Evolutionary conservation across 1,139 yeast species (phyloP), one percentile per base, ranked within the genome.

Genomic region (Wickerhamomyces sp.): DNA sequence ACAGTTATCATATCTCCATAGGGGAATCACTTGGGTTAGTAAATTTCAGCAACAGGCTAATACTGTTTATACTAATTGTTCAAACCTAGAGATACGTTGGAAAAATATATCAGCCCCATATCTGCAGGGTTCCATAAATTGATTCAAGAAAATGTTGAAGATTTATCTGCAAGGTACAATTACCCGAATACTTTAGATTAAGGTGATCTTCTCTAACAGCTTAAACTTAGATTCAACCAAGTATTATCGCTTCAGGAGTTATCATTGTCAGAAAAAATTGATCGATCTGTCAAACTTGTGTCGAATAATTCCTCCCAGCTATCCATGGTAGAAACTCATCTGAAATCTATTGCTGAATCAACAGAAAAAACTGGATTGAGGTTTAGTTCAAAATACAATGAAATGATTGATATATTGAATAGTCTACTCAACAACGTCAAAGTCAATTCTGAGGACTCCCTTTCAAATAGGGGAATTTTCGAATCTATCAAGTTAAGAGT

Each of bases 401-500:
- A 35, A 20, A 20, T 37, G 1, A 13, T 12, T n/a, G 31, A 28
- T n/a, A 9, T 30, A 5, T 21, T 35, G 5, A 12, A 9, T 12
- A 6, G 4, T 5, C 9, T n/a, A n/a, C n/a, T 37, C 3, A 35
- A 32, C 13, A 19, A 25, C 4, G 17, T 12, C 3, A 26, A 31
- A 15, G 8, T 33, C 7, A 36, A 38, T 10, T 16, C 31, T 6
- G 38, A 36, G 13, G 32, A 21, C 10, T 26, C 36, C n/a, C n/a
- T n/a, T n/a, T n/a, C n/a, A n/a, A n/a, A n/a, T 29, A 31, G 27
- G 10, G 25, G 27, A 3, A 19, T 30, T 10, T 22, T 19, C 20
- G 22, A 15, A 7, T 24, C 31, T 24, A 19, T 42, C 18, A 28
- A 36, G 15, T 15, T n/a, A 20, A 35, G 33, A 31, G 24, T 41